Evolutionary conservation across 768 basidiomycete species (phyloP).

Genomic region (Xerocomellus chrysenteron): DNA sequence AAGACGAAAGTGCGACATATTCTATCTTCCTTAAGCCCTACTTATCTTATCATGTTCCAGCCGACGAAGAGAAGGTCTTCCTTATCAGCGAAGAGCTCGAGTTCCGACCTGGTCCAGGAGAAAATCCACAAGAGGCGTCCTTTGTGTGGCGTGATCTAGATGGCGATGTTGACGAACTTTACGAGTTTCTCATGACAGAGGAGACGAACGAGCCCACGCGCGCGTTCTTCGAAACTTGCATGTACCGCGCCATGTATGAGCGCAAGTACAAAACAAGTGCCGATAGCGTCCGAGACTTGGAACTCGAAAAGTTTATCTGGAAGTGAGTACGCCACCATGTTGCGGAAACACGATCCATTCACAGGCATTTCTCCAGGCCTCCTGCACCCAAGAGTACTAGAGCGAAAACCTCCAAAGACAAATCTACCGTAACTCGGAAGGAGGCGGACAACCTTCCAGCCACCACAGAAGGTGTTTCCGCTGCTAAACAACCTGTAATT

Average conservation of each 20-base stretch:
- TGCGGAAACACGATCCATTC: neutral
- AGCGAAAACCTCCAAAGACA: slow-evolving; percentile 19
- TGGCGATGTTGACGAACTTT: slow-evolving; percentile 90
- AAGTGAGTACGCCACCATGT: slow-evolving; percentile 50
- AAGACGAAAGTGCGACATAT: slow-evolving; percentile 73
- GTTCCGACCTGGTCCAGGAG: slow-evolving; percentile 72
- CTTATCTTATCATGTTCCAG: slow-evolving; percentile 41
- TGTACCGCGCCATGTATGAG: slow-evolving; percentile 97
- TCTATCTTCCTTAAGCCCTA: neutral
- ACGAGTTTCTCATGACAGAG: slow-evolving; percentile 83
- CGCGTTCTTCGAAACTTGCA: slow-evolving; percentile 89
- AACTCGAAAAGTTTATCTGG: slow-evolving; percentile 80
- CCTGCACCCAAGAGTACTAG: slow-evolving; percentile 20
- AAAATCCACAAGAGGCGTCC: slow-evolving; percentile 72
- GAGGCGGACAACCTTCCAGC: slow-evolving; percentile 3
- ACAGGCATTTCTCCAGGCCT: slow-evolving; percentile 15
- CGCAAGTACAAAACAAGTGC: slow-evolving; percentile 79
- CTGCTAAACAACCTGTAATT: slow-evolving; percentile 4
- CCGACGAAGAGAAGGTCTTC: slow-evolving; percentile 92
- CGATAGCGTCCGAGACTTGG: slow-evolving; percentile 61
- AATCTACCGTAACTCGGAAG: slow-evolving; percentile 7
- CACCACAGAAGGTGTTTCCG: slow-evolving; percentile 1
- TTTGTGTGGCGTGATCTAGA: slow-evolving; percentile 92
- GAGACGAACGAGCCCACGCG: slow-evolving; percentile 77
- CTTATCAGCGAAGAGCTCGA: slow-evolving; percentile 88